Base-by-base conservation (phyloP, 1,284 basidiomycete genomes). In the Kalmanozyma brasiliensis region DNA sequence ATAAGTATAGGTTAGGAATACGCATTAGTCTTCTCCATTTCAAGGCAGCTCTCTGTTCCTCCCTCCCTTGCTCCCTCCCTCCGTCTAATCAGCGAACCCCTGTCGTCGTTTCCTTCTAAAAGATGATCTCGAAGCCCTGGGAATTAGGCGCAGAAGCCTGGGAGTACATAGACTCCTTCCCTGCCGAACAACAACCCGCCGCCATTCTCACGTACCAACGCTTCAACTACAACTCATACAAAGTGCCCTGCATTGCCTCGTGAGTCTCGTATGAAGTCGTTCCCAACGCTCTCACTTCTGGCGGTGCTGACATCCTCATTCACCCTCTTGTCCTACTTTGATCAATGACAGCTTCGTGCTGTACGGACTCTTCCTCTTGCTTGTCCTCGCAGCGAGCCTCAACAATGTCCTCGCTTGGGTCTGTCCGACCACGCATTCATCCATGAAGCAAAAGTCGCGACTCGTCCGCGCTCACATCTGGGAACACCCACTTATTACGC, bases 221-320 rank as follows among this genome's bases (percentile, higher is more conserved):
- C 53, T 52, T 45, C 34, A 46, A 57, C 26, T 43, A 52, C 46
- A 65, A 60, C 35, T 55, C 56, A 1, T 70, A 42, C 49, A 64
- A 65, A 26, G 57, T 70, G 8, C 57, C 61, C 11, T 52, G 48
- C 35, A 34, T 38, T 16, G 37, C 38, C 19, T 23, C 44, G 61
- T 69, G n/a, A 49, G 66, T 60, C 35, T 9, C 32, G 8, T 16
- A 6, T 11, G 22, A 19, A 7, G 11, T 35, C 17, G 20, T 17
- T n/a, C 9, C 41, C 49, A n/a, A 37, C 34, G n/a, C n/a, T n/a
- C n/a, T n/a, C n/a, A n/a, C n/a, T n/a, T n/a, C n/a, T n/a, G n/a
- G n/a, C n/a, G n/a, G n/a, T n/a, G n/a, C n/a, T n/a, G n/a, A n/a
- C n/a, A n/a, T n/a, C n/a, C n/a, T n/a, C n/a, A n/a, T n/a, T n/a